A percentile compares a stretch with the other conserved stretches of the same genome.
Evolutionary conservation across 2,329 filamentous ascomycete genomes (phyloP).

Genomic region (Pseudogymnoascus sp.): DNA sequence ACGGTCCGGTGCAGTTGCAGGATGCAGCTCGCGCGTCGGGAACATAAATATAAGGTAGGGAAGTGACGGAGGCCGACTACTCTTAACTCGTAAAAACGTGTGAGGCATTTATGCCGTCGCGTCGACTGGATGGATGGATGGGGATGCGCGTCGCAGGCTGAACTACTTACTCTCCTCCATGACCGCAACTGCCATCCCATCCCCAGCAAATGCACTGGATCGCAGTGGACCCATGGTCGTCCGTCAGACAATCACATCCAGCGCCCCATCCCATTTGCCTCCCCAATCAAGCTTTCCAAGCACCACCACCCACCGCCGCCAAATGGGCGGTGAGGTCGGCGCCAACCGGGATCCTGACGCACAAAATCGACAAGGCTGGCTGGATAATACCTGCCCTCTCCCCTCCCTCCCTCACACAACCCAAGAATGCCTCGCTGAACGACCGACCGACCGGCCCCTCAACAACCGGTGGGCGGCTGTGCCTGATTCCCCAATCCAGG

Average conservation of each 20-base stretch:
- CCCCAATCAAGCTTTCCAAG: constrained; percentile 5
- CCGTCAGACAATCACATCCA: neutral
- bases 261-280: neutral
- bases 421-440: neutral
- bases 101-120: constrained; percentile 1
- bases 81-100: neutral
- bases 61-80: neutral
- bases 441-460: neutral
- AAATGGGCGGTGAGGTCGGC: neutral
- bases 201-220: neutral
- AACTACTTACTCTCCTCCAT: neutral
- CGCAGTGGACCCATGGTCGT: neutral
- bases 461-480: neutral
- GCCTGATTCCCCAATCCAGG: neutral
- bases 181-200: neutral
- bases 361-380: neutral
- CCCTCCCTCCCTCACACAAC: neutral
- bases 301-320: neutral
- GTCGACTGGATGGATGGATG: neutral
- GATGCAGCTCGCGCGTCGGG: neutral
- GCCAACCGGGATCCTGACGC: neutral
- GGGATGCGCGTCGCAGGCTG: neutral
- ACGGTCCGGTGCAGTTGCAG: neutral
- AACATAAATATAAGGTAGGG: neutral
- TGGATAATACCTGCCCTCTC: neutral